Base-by-base conservation (phyloP, 2,329 filamentous ascomycete genomes). In the Coccinonectria pachysandricola region DNA sequence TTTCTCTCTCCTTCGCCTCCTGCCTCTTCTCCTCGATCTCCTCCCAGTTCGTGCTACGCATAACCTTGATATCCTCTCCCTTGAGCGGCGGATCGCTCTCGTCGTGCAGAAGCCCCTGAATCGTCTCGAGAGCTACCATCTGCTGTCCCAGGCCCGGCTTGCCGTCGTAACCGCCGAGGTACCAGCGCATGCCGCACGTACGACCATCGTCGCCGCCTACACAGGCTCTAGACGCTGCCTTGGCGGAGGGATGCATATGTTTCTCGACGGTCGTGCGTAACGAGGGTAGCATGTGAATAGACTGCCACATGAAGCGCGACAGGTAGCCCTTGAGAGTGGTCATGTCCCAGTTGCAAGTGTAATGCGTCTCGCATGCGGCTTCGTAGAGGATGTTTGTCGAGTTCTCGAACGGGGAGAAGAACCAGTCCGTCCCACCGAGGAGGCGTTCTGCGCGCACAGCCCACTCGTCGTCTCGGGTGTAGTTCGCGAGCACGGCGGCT, bases 271-370 rank as follows among this genome's bases (percentile, higher is more conserved):
- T 53, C 4, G 52, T 28, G 3, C 54, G 52, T 12, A 75, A 65
- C 12, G 62, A 64, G 7, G 75, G 71, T 32, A 73, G 60, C 53
- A 77, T 60, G 26, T 64, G 48, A 17, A 69, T 60, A 4, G 71
- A 64, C 23, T 66, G 61, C 54, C 66, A 76, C 57, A 79, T 68
- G 56, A 75, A 78, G 28, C 75, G 71, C 14, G 73, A 60, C 15
- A 79, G 60, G 47, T 75, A 78, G 21, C 65, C 75, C 54, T 83
- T 84, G 65, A 77, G 79, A 7, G 70, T 72, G 40, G 64, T 67
- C 62, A 76, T 74, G 50, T 81, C 76, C 25, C 55, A 61, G 46
- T 72, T 68, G 45, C 79, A 84, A 1, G 46, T 59, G 27, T 56
- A 53, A 32, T 59, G 52, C 4, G 52, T 54, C 50, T 83, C 78